Percentiles rank a stretch among this genome's conserved stretches.
phyloP scores from a whole-genome alignment of 2,329 filamentous ascomycete genomes.

The Colletotrichum euphorbiae region DNA sequence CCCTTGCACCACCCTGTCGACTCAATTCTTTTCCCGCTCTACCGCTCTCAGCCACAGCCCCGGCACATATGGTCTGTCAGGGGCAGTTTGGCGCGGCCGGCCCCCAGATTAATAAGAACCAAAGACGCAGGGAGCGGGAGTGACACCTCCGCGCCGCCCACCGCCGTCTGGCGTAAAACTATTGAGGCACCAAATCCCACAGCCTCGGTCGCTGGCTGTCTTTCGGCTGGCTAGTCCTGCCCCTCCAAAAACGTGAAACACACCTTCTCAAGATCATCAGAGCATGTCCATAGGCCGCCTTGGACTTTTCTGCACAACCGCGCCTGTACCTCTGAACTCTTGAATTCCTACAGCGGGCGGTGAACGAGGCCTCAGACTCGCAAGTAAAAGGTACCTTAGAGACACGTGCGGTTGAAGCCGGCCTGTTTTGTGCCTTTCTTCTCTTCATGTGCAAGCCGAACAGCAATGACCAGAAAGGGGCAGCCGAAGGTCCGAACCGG shows the following conservation, averaged over 20 bases:
- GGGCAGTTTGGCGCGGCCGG: conserved; percentile 13
- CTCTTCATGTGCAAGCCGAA: background rate
- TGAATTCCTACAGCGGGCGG: background rate
- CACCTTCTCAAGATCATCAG: conserved; percentile 19
- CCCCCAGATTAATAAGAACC: conserved; percentile 17
- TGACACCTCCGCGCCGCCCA: conserved; percentile 20
- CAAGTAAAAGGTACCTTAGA: conserved; percentile 12
- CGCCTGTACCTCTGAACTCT: background rate
- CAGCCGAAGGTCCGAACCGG: conserved; percentile 58
- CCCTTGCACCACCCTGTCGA: background rate
- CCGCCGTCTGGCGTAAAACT: conserved; percentile 10
- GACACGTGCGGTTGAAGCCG: background rate
- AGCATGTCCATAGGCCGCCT: conserved; percentile 19
- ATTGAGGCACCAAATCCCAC: conserved; percentile 13
- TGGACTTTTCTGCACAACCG: conserved; percentile 15
- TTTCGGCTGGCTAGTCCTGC: conserved; percentile 5
- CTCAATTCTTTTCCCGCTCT: conserved; percentile 1
- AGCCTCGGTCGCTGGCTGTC: conserved; percentile 8
- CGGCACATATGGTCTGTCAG: background rate
- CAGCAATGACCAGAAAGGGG: conserved; percentile 36
- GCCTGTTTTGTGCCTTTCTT: conserved; percentile 17
- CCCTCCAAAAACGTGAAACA: conserved; percentile 24
- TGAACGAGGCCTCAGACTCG: conserved; percentile 3
- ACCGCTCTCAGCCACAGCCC: conserved; percentile 4
- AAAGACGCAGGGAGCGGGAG: conserved; percentile 22